Percentiles rank a stretch among this genome's conserved stretches.
phyloP scores from a whole-genome alignment of 768 basidiomycete species.

The Cyclocybe aegerita region DNA sequence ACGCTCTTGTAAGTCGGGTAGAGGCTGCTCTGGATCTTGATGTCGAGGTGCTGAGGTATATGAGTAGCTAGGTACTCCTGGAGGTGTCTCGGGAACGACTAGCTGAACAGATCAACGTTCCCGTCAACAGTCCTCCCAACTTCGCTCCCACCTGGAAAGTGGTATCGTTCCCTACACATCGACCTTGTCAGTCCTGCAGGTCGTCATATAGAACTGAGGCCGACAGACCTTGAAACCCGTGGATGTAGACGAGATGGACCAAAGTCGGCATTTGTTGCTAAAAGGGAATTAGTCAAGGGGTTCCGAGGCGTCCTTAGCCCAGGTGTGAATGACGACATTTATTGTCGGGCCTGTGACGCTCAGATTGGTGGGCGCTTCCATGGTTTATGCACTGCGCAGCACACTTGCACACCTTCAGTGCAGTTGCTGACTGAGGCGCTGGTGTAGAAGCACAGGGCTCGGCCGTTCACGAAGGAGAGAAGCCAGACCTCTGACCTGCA shows the following conservation, averaged over 20 bases:
- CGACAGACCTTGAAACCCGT: conserved; percentile 59
- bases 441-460: too few relatives aligned
- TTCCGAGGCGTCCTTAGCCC: too few relatives aligned
- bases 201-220: not conserved
- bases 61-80: conserved; percentile 38
- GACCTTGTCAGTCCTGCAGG: not conserved
- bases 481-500: too few relatives aligned
- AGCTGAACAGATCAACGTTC: conserved; percentile 1
- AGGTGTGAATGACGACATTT: too few relatives aligned
- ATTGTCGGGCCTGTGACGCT: too few relatives aligned
- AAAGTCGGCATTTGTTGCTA: conserved; percentile 21
- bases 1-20: conserved; percentile 63
- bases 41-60: conserved; percentile 32
- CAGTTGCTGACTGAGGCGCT: too few relatives aligned
- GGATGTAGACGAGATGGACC: conserved; percentile 55
- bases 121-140: conserved; percentile 1
- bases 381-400: too few relatives aligned
- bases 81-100: conserved; percentile 57
- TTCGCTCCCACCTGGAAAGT: conserved; percentile 47
- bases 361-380: too few relatives aligned
- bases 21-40: conserved; percentile 45
- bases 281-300: not conserved
- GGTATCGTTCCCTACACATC: conserved; percentile 49
- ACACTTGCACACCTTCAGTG: too few relatives aligned
- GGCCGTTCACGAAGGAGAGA: too few relatives aligned